Evolutionary conservation across 2,329 filamentous ascomycete genomes (phyloP).

Genomic region (Aspergillus sp.): DNA sequence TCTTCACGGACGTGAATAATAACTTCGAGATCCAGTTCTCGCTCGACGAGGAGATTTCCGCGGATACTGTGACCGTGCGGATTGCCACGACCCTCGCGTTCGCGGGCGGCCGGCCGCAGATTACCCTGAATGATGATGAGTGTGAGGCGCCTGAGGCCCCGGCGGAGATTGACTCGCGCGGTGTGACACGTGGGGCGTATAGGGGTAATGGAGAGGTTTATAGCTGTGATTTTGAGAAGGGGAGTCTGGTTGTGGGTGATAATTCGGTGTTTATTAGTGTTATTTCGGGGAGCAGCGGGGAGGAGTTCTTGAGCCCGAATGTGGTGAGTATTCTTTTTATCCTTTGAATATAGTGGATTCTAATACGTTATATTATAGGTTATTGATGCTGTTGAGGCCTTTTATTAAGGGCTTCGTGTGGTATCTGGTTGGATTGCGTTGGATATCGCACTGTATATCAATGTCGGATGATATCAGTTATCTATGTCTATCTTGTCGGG

Average conservation of each 20-base stretch:
- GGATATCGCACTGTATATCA: too few relatives aligned
- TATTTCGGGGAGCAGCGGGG: not conserved
- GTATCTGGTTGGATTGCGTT: not conserved
- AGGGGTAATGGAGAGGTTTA: constrained; percentile 6
- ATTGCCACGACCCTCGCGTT: constrained; percentile 7
- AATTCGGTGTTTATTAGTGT: constrained; percentile 4
- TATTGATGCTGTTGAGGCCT: not conserved
- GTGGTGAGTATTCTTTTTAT: not conserved
- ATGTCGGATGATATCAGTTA: too few relatives aligned
- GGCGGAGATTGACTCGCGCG: not conserved
- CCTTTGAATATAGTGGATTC: not conserved
- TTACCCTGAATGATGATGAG: constrained; percentile 1
- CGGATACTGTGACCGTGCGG: not conserved
- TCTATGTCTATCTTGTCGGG: too few relatives aligned
- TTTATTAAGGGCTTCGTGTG: not conserved
- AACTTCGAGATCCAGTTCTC: constrained; percentile 4
- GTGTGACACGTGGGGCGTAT: constrained; percentile 6
- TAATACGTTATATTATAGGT: not conserved
- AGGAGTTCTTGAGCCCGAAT: constrained; percentile 6
- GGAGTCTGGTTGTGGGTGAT: not conserved
- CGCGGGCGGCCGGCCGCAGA: not conserved
- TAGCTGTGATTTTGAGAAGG: not conserved
- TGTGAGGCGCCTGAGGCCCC: not conserved
- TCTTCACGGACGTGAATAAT: constrained; percentile 2
- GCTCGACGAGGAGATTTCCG: not conserved